A percentile compares a stretch with the other conserved stretches of the same genome.
phyloP scores from a whole-genome alignment of 441 rosid species.

The Jatropha podagrica region DNA sequence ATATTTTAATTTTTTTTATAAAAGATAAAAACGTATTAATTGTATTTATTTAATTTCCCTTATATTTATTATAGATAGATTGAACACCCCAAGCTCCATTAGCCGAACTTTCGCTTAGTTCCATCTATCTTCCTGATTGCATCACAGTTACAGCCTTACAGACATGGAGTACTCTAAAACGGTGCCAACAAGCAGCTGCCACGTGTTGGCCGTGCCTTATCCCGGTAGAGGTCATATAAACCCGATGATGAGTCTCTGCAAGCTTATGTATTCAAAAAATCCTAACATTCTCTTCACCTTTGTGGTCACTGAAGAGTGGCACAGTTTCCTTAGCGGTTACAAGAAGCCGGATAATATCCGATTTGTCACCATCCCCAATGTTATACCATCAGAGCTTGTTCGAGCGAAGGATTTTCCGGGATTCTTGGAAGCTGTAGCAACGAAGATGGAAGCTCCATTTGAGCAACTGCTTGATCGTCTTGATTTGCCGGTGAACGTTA shows the following conservation, averaged over 20 bases:
- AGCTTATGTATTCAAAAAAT: constrained; percentile 31
- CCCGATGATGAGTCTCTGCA: constrained; percentile 71
- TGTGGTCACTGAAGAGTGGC: constrained; percentile 80
- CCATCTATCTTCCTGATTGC: neutral
- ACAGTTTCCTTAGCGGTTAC: constrained; percentile 41
- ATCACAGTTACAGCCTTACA: neutral
- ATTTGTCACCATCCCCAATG: constrained; percentile 49
- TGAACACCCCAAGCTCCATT: too few relatives aligned
- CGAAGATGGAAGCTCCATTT: constrained; percentile 53
- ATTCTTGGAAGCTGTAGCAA: constrained; percentile 45
- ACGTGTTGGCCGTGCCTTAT: constrained; percentile 61
- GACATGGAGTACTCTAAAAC: neutral
- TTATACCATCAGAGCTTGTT: constrained; percentile 59
- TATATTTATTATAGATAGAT: too few relatives aligned
- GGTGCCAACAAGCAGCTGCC: constrained; percentile 13
- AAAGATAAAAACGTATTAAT: too few relatives aligned
- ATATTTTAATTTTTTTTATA: too few relatives aligned
- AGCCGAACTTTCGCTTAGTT: too few relatives aligned
- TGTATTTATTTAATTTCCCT: too few relatives aligned
- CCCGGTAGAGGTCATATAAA: constrained; percentile 83
- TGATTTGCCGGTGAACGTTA: constrained; percentile 25
- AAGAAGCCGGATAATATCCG: constrained; percentile 31
- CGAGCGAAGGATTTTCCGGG: constrained; percentile 41
- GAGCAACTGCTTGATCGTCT: constrained; percentile 49
- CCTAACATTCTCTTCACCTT: constrained; percentile 43